Evolutionary conservation across 305 asterid species (phyloP).

Genomic region (Lippia alba): DNA sequence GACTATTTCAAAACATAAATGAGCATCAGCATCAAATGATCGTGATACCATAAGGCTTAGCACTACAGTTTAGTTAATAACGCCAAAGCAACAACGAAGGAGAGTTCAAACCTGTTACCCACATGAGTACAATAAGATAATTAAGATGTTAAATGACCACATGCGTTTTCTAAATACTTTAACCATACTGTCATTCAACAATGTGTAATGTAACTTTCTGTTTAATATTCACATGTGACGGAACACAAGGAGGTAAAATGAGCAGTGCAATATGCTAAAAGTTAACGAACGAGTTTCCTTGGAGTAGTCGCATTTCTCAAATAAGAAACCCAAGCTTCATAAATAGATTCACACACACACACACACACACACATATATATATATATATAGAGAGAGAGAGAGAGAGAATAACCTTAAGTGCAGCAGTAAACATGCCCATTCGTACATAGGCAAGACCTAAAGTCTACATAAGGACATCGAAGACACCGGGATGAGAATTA

Average conservation of each 20-base stretch:
- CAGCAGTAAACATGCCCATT: constrained; percentile 98
- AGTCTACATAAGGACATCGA: constrained; percentile 60
- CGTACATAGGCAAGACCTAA: constrained; percentile 94
- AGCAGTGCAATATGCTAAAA: constrained; percentile 1
- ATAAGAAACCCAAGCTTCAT: not conserved
- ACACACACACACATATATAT: too few species aligned
- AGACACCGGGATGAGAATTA: constrained; percentile 26
- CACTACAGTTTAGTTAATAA: constrained; percentile 2
- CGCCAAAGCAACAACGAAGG: not conserved
- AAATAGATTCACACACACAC: too few species aligned
- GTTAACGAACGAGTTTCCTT: constrained; percentile 16
- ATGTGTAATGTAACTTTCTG: constrained; percentile 16
- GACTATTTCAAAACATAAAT: constrained; percentile 61
- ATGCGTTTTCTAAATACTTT: constrained; percentile 9
- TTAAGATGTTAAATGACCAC: not conserved
- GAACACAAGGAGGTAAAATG: constrained; percentile 2
- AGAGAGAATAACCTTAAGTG: constrained; percentile 70
- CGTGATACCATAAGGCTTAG: constrained; percentile 12
- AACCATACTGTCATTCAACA: not conserved
- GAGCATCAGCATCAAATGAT: constrained; percentile 28
- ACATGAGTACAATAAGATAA: not conserved
- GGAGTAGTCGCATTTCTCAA: constrained; percentile 5
- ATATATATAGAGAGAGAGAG: not conserved
- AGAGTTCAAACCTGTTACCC: constrained; percentile 6
- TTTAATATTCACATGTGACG: constrained; percentile 3